These are phyloP conservation scores for Mucor indicus DNA, from an alignment of 371 early-diverging fungal species.

Conservation along the genomic window DNA sequence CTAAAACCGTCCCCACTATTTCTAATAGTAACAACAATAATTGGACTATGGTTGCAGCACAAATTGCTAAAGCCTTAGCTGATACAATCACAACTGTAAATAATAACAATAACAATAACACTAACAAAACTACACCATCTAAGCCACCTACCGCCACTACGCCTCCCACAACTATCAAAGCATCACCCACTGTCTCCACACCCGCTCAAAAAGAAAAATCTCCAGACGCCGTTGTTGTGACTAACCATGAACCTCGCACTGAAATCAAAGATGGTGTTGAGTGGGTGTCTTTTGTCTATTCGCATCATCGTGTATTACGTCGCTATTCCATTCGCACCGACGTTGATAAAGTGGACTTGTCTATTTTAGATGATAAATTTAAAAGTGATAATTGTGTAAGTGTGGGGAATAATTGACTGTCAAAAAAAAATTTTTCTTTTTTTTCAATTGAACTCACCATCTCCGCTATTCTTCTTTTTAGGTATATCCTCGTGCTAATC, in stretches of 20 bases:
- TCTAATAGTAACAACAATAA: no score
- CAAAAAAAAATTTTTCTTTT: no score
- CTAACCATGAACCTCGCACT: slow-evolving; percentile 23
- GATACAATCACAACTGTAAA: slow-evolving; percentile 12
- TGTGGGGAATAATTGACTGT: no score
- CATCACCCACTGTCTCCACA: no score
- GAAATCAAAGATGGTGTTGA: slow-evolving; percentile 49
- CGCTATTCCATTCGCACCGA: slow-evolving; percentile 76
- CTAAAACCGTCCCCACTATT: no score
- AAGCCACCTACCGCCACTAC: slow-evolving; percentile 5
- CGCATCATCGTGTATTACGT: slow-evolving; percentile 50
- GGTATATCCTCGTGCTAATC: slow-evolving; percentile 66
- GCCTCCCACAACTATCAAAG: no score
- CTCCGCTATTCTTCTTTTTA: slow-evolving; percentile 4
- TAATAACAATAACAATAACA: slow-evolving; percentile 5
- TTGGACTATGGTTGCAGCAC: slow-evolving; percentile 25
- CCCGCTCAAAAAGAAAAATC: no score
- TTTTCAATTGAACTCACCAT: no score
- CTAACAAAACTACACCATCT: neutral
- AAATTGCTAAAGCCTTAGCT: slow-evolving; percentile 23
- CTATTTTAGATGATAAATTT: slow-evolving; percentile 22
- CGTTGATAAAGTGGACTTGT: slow-evolving; percentile 56
- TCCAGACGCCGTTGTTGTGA: slow-evolving; percentile 1
- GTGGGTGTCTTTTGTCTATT: slow-evolving; percentile 63
- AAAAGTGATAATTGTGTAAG: slow-evolving; percentile 32